These are phyloP conservation scores for Flaveria robusta DNA, from an alignment of 129 eudicot genomes.

Conservation along the genomic window DNA sequence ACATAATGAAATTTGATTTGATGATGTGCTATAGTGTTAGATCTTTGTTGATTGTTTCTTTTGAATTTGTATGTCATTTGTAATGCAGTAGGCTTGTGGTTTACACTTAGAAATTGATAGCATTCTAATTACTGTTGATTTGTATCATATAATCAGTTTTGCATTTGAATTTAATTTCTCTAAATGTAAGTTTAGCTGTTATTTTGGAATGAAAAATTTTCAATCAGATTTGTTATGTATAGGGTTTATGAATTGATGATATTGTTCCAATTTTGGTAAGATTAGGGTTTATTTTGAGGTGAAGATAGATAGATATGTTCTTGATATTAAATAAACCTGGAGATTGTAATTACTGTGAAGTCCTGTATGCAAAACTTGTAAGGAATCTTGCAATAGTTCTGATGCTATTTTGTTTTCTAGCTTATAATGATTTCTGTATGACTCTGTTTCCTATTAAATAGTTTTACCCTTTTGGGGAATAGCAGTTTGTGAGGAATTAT, in stretches of 20 bases:
- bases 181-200: not conserved
- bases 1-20: too few relatives aligned
- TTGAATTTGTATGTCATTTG: not conserved
- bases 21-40: not conserved
- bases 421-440: conserved; percentile 12
- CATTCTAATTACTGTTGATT: too few relatives aligned
- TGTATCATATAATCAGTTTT: not conserved
- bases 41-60: not conserved
- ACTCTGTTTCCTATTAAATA: not conserved
- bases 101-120: too few relatives aligned
- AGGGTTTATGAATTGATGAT: too few relatives aligned
- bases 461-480: conserved; percentile 20
- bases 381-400: conserved; percentile 26
- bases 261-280: conserved; percentile 12
- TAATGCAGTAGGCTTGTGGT: not conserved
- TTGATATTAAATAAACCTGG: conserved; percentile 14
- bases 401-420: conserved; percentile 24
- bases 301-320: not conserved
- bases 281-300: not conserved
- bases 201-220: too few relatives aligned
- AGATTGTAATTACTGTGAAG: not conserved
- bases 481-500: conserved; percentile 10
- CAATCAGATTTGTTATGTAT: too few relatives aligned
- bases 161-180: not conserved
- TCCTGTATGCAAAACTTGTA: not conserved